Percentiles rank a stretch among this genome's conserved stretches.
Conservation (phyloP, 2,329 filamentous ascomycete genomes). For the Alternaria sp. region DNA sequence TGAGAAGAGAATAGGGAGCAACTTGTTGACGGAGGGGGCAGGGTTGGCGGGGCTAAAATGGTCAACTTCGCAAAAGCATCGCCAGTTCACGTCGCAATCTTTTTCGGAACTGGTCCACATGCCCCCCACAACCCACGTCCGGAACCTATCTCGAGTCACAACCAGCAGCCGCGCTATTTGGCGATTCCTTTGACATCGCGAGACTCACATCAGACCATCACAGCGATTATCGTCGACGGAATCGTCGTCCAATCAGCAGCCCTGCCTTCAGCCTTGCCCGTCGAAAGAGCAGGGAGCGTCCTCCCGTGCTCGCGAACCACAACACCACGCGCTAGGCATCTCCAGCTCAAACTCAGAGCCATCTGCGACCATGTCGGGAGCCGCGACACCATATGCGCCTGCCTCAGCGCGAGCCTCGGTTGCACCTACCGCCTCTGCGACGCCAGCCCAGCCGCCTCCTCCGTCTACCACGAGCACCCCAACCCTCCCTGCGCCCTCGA, state of each 20-base stretch:
- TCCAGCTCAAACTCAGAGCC: slow-evolving; percentile 12
- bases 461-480: slow-evolving; percentile 55
- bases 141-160: slow-evolving; percentile 27
- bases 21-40: slow-evolving; percentile 41
- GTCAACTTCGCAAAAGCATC: slow-evolving; percentile 25
- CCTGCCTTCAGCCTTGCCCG: slow-evolving; percentile 24
- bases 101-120: slow-evolving; percentile 20
- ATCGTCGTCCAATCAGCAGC: slow-evolving; percentile 28
- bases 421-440: slow-evolving; percentile 44
- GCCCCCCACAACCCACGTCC: slow-evolving; percentile 36
- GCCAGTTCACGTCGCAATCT: slow-evolving; percentile 34
- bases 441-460: slow-evolving; percentile 37
- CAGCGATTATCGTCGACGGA: slow-evolving; percentile 16
- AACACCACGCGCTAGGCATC: slow-evolving; percentile 34
- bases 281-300: slow-evolving; percentile 29
- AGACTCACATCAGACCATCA: slow-evolving; percentile 10
- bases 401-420: slow-evolving; percentile 44
- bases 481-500: slow-evolving; percentile 76
- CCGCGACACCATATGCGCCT: slow-evolving; percentile 46
- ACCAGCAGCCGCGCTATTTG: slow-evolving; percentile 19
- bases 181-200: slow-evolving; percentile 16
- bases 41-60: slow-evolving; percentile 31
- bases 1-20: slow-evolving; percentile 19
- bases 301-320: slow-evolving; percentile 28
- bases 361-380: slow-evolving; percentile 43